Evolutionary conservation across 2,329 filamentous ascomycete genomes (phyloP), one percentile per base, ranked within the genome.

Genomic region (Apiospora pterosperma): DNA sequence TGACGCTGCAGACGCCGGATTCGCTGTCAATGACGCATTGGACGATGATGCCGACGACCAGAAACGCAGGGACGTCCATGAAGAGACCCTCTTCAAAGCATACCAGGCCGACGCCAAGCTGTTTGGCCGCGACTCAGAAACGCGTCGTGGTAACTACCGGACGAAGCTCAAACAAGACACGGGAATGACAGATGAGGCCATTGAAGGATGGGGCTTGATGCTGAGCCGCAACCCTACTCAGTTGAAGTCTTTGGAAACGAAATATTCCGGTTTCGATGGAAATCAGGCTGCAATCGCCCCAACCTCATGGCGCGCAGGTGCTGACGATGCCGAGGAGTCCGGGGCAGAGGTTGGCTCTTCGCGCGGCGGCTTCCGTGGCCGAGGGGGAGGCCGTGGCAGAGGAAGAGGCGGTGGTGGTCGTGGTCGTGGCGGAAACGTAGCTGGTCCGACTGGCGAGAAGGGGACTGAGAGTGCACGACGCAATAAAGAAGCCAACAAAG

Each of bases 191-290:
- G 94, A 98, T 70, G 95, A 98, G 77, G 89, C 91, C 3, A 90
- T 99, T 38, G 96, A 98, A 77, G 96, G 96, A 5, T 99, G 95
- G 94, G 92, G 87, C 0, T 80, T 97, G 60, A 97, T 98, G 92
- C 78, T 97, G 8, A 80, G 82, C 14, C 85, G 94, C 36, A 90
- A 95, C 70, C 85, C 91, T 1, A 85, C 87, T 71, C 85, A 90
- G 66, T 81, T 90, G 75, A 85, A 87, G 64, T 84, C 86, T 64
- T 78, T 98, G 52, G 92, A 97, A 76, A 84, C 84, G 61, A 90
- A 88, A 72, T 91, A 90, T 71, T 84, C 84, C 12, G 81, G 60
- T 14, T 92, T 91, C 68, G 81, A 82, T 14, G 91, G 91, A 1
- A 77, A 84, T 63, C 93, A 97, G 76, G 80, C 78, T 1, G 84